Base-by-base conservation (phyloP, 768 basidiomycete genomes). In the Gyrodon lividus region DNA sequence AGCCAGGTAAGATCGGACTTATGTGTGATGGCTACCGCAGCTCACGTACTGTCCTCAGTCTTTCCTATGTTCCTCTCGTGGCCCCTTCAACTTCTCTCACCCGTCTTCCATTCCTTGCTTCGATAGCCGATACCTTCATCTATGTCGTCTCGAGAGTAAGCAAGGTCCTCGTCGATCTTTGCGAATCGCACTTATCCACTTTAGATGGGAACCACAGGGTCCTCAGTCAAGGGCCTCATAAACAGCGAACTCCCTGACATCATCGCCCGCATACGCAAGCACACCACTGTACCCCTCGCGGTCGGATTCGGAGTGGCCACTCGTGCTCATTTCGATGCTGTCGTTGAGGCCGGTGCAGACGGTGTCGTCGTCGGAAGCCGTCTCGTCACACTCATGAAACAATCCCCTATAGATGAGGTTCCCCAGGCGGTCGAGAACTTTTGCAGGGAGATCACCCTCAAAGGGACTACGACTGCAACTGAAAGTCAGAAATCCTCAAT, bases 121-220 rank as follows among this genome's bases (percentile, higher is more conserved):
- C 87, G 7, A 98, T 99, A 59, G 96, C 97, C 16, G 97, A 99
- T 69, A 86, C 87, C 2, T 98, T 99, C 77, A 92, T 99, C 56
- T 99, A 99, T 67, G 84, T 99, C 42, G 95, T 98, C n/a, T 97
- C 95, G 43, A 96, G 92, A 77, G 93, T 89, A 60, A 34, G 71
- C 57, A 20, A 16, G 24, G 44, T 23, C 44, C 19, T 19, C 28
- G n/a, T n/a, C n/a, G n/a, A n/a, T 55, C 7, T 38, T 43, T 19
- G 28, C 31, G 23, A 7, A 7, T 22, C 23, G 23, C 20, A n/a
- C 35, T 20, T 43, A 24, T 33, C 46, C 46, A 51, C 16, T 50
- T 71, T 50, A 88, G 92, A 99, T 99, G 97, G 97, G 97, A 13
- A 97, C 92, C 2, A 99, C 97, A 2, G 97, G 97, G 26, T 97